Conservation (phyloP, 371 early-diverging fungal species). For the Mucor piriformis region DNA sequence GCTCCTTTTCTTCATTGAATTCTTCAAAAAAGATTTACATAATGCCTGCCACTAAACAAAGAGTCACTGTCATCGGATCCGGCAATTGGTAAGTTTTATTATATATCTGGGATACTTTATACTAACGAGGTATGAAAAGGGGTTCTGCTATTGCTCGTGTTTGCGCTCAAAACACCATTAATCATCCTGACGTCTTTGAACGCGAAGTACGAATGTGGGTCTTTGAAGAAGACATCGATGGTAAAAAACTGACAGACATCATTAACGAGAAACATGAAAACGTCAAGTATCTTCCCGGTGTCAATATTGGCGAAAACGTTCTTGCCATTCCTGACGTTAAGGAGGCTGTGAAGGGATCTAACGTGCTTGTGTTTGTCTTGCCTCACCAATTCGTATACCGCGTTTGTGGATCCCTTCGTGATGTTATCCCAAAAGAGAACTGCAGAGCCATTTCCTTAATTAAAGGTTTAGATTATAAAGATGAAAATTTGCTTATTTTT, state of each 20-base stretch:
- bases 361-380: constrained; percentile 92
- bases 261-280: constrained; percentile 96
- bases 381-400: constrained; percentile 96
- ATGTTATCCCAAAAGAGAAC: constrained; percentile 24
- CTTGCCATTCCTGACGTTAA: constrained; percentile 70
- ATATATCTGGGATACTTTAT: neutral
- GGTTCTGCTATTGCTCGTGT: constrained; percentile 97
- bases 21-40: neutral
- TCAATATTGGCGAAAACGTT: constrained; percentile 84
- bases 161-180: constrained; percentile 80
- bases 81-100: constrained; percentile 84
- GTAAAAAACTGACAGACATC: constrained; percentile 85
- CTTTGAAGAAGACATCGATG: constrained; percentile 85
- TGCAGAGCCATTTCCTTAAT: constrained; percentile 89
- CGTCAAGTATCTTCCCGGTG: constrained; percentile 91
- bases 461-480: constrained; percentile 86
- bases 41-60: constrained; percentile 14
- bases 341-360: constrained; percentile 78
- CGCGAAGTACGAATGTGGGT: constrained; percentile 92
- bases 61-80: constrained; percentile 85
- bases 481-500: constrained; percentile 76
- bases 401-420: constrained; percentile 61
- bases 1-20: too few relatives aligned
- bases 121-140: constrained; percentile 55
- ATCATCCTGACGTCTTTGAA: constrained; percentile 68